A percentile compares a stretch with the other conserved stretches of the same genome.
These are phyloP conservation scores for Rhodotorula babjevae DNA, from an alignment of 768 basidiomycete species.

Conservation along the genomic window DNA sequence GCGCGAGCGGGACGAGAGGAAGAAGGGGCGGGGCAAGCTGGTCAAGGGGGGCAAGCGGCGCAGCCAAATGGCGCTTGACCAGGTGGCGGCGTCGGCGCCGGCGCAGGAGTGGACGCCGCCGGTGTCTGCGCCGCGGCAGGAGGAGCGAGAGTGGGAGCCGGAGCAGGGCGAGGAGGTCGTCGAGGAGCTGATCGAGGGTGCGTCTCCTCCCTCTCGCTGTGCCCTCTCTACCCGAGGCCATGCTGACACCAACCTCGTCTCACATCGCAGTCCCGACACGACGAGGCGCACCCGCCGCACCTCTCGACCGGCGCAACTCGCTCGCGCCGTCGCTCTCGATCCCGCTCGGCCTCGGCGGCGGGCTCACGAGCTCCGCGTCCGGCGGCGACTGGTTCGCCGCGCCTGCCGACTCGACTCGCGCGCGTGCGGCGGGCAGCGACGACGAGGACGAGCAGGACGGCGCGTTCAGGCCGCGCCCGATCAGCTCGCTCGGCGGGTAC, in stretches of 20 bases:
- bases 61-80: neutral
- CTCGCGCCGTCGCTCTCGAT: constrained; percentile 34
- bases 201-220: neutral
- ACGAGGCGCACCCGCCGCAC: neutral
- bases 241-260: no score
- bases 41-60: constrained; percentile 5
- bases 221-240: no score
- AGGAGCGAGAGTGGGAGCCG: neutral
- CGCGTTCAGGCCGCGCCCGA: neutral
- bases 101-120: neutral
- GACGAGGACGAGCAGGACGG: constrained; percentile 1
- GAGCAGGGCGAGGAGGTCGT: neutral
- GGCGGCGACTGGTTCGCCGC: constrained; percentile 21
- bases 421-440: neutral
- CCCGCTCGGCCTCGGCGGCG: neutral
- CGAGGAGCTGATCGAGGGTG: neutral
- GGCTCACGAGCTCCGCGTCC: neutral
- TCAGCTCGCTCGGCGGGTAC: constrained; percentile 7
- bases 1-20: constrained; percentile 13
- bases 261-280: neutral
- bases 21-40: constrained; percentile 8
- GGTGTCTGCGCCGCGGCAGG: neutral
- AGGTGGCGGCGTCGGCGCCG: neutral
- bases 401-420: neutral
- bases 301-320: neutral